Conservation (phyloP, 75 land plant species). For the Azolla pinnata region DNA sequence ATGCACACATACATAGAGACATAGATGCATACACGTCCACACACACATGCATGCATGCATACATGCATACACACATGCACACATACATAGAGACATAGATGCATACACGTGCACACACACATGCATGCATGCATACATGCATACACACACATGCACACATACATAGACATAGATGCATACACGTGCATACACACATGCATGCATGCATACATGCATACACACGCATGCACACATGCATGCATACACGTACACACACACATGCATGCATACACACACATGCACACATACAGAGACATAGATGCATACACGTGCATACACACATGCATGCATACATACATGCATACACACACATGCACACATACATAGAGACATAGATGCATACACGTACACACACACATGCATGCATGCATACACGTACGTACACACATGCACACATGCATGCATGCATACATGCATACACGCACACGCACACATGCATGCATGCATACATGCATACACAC, state of each 20-base stretch:
- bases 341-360: neutral
- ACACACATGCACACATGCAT: neutral
- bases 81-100: neutral
- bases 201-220: neutral
- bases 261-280: neutral
- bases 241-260: neutral
- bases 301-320: neutral
- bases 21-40: neutral
- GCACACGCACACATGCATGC: neutral
- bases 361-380: neutral
- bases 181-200: neutral
- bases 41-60: neutral
- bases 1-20: neutral
- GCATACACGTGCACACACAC: neutral
- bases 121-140: neutral
- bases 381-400: neutral
- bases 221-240: neutral
- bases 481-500: neutral
- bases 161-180: neutral
- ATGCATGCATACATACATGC: neutral
- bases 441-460: neutral
- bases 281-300: neutral
- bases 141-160: neutral
- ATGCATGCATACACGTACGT: neutral
- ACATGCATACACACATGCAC: neutral